These are phyloP conservation scores for Gymnopilus dilepis DNA, from an alignment of 768 basidiomycete species.

Conservation along the genomic window DNA sequence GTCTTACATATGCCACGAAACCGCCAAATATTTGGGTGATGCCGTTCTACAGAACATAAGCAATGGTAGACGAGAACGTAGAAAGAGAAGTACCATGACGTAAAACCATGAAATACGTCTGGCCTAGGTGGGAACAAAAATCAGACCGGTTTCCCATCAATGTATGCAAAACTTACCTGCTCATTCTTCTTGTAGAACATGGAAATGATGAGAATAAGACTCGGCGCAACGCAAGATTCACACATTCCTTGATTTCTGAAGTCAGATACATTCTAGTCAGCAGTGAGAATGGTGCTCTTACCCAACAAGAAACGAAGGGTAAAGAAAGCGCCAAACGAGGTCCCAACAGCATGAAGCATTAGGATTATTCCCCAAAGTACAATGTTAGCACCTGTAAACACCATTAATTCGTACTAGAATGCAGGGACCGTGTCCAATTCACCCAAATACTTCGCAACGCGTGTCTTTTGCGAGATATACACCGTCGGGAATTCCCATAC, in stretches of 20 bases:
- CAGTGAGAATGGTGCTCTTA: slow-evolving; percentile 31
- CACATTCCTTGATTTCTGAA: slow-evolving; percentile 55
- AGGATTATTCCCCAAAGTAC: slow-evolving; percentile 62
- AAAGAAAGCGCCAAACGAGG: slow-evolving; percentile 67
- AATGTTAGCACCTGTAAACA: slow-evolving; percentile 58
- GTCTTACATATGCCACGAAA: slow-evolving; percentile 62
- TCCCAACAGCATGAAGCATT: slow-evolving; percentile 62
- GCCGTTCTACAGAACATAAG: slow-evolving; percentile 49
- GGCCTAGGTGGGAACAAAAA: slow-evolving; percentile 40
- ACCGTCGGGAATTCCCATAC: slow-evolving; percentile 71
- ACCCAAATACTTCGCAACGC: slow-evolving; percentile 69
- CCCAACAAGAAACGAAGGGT: slow-evolving; percentile 65
- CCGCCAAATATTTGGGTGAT: slow-evolving; percentile 66
- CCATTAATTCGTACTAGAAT: too few relatives aligned
- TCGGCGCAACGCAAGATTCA: slow-evolving; percentile 69
- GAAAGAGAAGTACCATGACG: slow-evolving; percentile 53
- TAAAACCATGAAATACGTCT: slow-evolving; percentile 70
- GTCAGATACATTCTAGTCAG: too few relatives aligned
- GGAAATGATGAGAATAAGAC: slow-evolving; percentile 63
- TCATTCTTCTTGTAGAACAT: slow-evolving; percentile 77
- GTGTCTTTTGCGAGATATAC: slow-evolving; percentile 65
- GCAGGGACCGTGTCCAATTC: too few relatives aligned
- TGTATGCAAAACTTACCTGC: slow-evolving; percentile 48
- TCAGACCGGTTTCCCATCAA: too few relatives aligned
- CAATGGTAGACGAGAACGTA: background rate